Evolutionary conservation across 1,284 basidiomycete species (phyloP).

Genomic region (Boletus semigastroideus): DNA sequence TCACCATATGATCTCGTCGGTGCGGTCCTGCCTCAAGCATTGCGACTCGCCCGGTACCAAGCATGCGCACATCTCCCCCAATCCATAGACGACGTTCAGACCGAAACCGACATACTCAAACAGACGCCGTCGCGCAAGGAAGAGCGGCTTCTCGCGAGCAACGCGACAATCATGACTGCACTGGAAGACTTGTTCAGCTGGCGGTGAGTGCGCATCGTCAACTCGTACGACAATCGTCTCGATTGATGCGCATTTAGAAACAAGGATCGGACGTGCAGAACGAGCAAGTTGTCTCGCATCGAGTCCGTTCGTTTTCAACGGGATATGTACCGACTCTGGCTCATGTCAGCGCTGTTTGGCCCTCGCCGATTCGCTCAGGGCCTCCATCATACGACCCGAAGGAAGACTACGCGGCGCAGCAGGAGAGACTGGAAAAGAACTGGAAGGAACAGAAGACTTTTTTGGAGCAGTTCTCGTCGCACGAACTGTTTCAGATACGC

Average conservation of each 20-base stretch:
- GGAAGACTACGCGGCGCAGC: not conserved
- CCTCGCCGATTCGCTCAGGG: not conserved
- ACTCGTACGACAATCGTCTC: not conserved
- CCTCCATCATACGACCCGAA: not conserved
- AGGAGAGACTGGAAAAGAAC: not conserved
- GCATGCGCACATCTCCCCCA: no score
- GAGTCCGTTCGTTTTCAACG: conserved; percentile 35
- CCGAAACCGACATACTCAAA: no score
- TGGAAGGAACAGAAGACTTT: conserved; percentile 6
- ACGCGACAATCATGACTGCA: conserved; percentile 19
- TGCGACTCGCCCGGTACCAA: no score
- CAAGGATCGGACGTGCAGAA: conserved; percentile 28
- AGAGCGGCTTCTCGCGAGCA: conserved; percentile 19
- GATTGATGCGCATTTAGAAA: conserved; percentile 17
- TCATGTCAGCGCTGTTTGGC: conserved; percentile 19
- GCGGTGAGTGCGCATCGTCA: conserved; percentile 12
- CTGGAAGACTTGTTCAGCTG: conserved; percentile 35
- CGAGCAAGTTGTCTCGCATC: conserved; percentile 24
- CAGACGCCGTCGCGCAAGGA: no score
- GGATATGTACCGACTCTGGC: conserved; percentile 33
- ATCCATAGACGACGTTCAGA: no score
- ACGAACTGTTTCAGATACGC: conserved; percentile 6
- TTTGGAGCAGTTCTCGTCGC: conserved; percentile 1
- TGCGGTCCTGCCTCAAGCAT: no score
- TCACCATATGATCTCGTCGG: no score